phyloP scores from a whole-genome alignment of 148 eudicot species.

The Oxyria digyna region DNA sequence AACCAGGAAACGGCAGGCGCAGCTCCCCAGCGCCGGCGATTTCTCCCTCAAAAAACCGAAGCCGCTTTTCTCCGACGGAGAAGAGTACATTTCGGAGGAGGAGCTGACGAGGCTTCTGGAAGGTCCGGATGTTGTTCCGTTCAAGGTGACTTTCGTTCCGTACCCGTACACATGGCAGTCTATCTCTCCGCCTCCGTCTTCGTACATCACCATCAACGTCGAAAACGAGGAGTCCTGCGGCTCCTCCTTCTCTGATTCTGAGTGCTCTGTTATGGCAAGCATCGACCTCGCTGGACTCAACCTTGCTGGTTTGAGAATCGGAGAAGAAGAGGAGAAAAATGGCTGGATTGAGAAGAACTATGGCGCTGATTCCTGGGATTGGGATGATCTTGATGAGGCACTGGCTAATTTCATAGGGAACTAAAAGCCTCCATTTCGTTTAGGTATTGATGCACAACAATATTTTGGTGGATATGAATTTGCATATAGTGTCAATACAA shows the following conservation, averaged over 20 bases:
- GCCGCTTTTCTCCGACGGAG: not conserved
- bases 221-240: constrained; percentile 71
- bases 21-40: not conserved
- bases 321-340: not conserved
- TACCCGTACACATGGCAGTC: constrained; percentile 26
- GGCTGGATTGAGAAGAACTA: not conserved
- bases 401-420: not conserved
- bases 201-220: constrained; percentile 46
- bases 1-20: not conserved
- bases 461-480: not conserved
- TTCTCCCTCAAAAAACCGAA: constrained; percentile 11
- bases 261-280: constrained; percentile 68
- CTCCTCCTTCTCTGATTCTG: constrained; percentile 50
- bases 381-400: constrained; percentile 5
- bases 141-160: constrained; percentile 33
- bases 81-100: constrained; percentile 18
- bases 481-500: not conserved
- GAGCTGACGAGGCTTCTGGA: constrained; percentile 47
- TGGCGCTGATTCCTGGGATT: not conserved
- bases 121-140: constrained; percentile 5
- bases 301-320: not conserved
- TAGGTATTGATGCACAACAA: not conserved
- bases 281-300: constrained; percentile 19
- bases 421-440: not conserved
- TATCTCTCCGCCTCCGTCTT: constrained; percentile 22